A percentile compares a stretch with the other conserved stretches of the same genome.
Conservation (phyloP, 75 land plant genomes). For the Sequoiadendron giganteum region DNA sequence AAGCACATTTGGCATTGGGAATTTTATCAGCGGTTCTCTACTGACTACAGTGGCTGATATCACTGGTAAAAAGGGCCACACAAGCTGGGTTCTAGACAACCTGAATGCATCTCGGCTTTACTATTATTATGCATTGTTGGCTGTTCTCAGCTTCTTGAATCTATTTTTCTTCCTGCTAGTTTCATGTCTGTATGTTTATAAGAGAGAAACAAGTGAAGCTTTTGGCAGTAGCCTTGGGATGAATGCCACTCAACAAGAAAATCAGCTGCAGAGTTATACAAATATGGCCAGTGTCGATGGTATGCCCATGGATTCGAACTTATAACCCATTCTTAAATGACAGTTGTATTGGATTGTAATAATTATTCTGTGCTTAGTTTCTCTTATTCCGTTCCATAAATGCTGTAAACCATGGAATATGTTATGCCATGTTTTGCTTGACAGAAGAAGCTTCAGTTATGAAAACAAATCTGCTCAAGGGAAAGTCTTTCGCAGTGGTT, state of each 20-base stretch:
- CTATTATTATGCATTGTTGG: slow-evolving; percentile 74
- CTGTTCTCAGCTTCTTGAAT: slow-evolving; percentile 49
- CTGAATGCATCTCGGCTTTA: slow-evolving; percentile 72
- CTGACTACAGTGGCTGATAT: background rate
- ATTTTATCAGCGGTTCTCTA: background rate
- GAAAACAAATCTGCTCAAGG: too few species aligned
- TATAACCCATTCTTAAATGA: background rate
- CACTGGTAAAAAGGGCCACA: background rate
- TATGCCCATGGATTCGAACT: background rate
- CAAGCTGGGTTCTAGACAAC: too few species aligned
- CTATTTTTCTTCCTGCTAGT: slow-evolving; percentile 50
- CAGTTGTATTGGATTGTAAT: background rate
- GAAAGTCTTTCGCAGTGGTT: too few species aligned
- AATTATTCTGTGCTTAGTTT: too few species aligned
- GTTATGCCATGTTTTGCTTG: too few species aligned
- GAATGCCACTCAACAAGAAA: background rate
- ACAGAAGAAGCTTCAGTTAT: too few species aligned
- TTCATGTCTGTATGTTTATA: slow-evolving; percentile 57
- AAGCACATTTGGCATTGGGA: slow-evolving; percentile 63
- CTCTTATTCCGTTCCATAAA: too few species aligned
- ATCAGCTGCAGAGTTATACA: background rate
- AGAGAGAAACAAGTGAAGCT: slow-evolving; percentile 19
- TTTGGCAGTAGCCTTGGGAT: background rate
- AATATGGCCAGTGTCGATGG: background rate
- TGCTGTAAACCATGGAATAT: too few species aligned